phyloP scores from a whole-genome alignment of 1,284 basidiomycete genomes.

The Rhodotorula sp. region DNA sequence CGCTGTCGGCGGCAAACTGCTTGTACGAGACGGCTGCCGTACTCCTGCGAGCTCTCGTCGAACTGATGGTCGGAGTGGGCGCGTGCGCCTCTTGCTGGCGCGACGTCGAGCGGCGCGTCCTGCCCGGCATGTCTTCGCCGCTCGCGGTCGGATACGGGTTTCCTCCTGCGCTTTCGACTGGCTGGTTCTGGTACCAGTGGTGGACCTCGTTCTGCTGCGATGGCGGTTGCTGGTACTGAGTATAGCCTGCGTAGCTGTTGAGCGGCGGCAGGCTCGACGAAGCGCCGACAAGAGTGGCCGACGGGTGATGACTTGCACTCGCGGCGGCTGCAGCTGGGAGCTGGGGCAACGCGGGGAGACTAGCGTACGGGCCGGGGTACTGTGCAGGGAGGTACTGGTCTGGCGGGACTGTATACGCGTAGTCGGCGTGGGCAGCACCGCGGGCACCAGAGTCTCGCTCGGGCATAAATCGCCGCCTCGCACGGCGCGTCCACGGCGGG shows the following conservation, averaged over 20 bases:
- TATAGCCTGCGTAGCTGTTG: neutral
- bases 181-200: neutral
- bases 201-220: neutral
- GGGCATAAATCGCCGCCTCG: neutral
- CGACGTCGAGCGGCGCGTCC: slow-evolving; percentile 1
- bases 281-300: neutral
- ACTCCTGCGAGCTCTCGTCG: neutral
- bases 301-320: neutral
- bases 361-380: neutral
- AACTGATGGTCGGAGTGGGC: neutral
- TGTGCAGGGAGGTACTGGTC: neutral
- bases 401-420: neutral
- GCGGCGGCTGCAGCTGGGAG: neutral
- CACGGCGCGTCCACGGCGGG: neutral
- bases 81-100: neutral
- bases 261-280: neutral
- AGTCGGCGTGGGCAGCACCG: neutral
- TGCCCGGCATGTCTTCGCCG: neutral
- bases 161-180: neutral
- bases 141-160: neutral
- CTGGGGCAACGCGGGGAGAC: neutral
- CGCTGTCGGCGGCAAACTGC: neutral
- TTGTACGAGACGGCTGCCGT: neutral
- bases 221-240: neutral
- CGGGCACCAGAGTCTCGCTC: neutral